A percentile compares a stretch with the other conserved stretches of the same genome.
Conservation (phyloP, 2,329 filamentous ascomycete genomes). For the Sclerotiophoma versabilis region DNA sequence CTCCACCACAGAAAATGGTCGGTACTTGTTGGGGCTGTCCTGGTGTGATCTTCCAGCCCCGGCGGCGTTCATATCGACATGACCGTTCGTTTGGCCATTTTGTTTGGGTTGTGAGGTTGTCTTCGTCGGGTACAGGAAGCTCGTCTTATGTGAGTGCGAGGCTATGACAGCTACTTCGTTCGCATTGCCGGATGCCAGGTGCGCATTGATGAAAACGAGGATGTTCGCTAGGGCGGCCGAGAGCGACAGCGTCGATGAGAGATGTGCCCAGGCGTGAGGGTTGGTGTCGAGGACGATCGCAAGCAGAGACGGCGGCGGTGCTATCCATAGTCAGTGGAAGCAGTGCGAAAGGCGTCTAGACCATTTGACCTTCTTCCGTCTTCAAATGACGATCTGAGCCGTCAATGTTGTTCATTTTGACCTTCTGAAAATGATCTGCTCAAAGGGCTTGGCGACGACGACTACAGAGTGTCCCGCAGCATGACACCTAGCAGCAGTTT, state of each 20-base stretch:
- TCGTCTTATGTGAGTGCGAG: constrained; percentile 82
- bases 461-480: not conserved
- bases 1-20: constrained; percentile 88
- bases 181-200: constrained; percentile 89
- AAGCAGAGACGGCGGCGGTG: constrained; percentile 77
- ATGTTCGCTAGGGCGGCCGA: constrained; percentile 86
- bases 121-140: constrained; percentile 83
- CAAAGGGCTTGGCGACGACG: not conserved
- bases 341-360: not conserved
- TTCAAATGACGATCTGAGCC: constrained; percentile 58
- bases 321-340: constrained; percentile 42
- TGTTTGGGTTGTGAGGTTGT: constrained; percentile 24
- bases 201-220: constrained; percentile 95
- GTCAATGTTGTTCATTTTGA: constrained; percentile 71
- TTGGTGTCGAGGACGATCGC: constrained; percentile 96
- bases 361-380: constrained; percentile 42
- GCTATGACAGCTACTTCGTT: constrained; percentile 94
- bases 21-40: constrained; percentile 83
- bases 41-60: constrained; percentile 29
- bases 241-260: constrained; percentile 77
- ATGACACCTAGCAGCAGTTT: not conserved
- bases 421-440: not conserved
- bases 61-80: constrained; percentile 38
- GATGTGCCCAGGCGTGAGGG: constrained; percentile 87
- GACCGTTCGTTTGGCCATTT: constrained; percentile 32